phyloP scores from a whole-genome alignment of 1,284 basidiomycete genomes.

The Gomphus sp. region DNA sequence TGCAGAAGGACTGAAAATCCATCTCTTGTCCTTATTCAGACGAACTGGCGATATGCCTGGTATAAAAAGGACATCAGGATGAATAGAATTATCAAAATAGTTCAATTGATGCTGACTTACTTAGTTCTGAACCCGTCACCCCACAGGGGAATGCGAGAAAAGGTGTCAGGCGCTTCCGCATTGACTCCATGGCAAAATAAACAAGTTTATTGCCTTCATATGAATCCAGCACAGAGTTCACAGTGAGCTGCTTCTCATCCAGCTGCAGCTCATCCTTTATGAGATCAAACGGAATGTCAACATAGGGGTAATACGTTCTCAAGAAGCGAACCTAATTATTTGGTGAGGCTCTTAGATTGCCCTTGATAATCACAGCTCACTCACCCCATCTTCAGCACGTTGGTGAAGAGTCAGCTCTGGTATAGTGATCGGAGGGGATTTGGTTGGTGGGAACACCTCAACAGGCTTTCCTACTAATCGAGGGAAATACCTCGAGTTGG shows the following conservation, averaged over 20 bases:
- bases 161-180: constrained; percentile 18
- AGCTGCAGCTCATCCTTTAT: constrained; percentile 43
- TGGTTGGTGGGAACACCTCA: constrained; percentile 30
- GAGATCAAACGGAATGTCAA: constrained; percentile 57
- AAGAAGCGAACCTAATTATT: constrained; percentile 52
- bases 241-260: constrained; percentile 29
- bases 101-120: constrained; percentile 30
- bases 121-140: constrained; percentile 44
- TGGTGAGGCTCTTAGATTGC: neutral
- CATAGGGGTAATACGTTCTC: constrained; percentile 57
- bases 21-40: constrained; percentile 19
- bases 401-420: constrained; percentile 29
- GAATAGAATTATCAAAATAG: neutral
- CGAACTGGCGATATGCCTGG: constrained; percentile 44
- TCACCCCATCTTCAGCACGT: constrained; percentile 54
- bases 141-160: constrained; percentile 56
- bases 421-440: constrained; percentile 24
- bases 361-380: constrained; percentile 13
- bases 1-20: constrained; percentile 33
- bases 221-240: constrained; percentile 41
- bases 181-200: constrained; percentile 23
- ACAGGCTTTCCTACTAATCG: constrained; percentile 20
- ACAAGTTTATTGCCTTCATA: constrained; percentile 44
- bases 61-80: neutral
- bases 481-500: constrained; percentile 11